Conservation (phyloP, 1,139 yeast species). For the Zygotorulaspora mrakii region DNA sequence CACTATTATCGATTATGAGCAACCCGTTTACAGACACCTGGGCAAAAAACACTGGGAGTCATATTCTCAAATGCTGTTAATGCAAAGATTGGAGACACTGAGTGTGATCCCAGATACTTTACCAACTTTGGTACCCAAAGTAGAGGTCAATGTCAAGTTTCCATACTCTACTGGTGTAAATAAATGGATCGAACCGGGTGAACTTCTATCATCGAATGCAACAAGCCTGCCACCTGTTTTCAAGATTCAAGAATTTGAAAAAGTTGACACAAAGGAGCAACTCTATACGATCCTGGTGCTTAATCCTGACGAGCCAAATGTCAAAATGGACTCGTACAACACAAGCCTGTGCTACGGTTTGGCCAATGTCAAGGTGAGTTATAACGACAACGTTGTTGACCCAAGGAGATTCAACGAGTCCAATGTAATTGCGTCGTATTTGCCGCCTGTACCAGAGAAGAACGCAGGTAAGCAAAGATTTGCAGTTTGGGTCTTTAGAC, state of each 20-base stretch:
- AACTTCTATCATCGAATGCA: conserved; percentile 64
- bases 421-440: conserved; percentile 46
- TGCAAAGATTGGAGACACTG: conserved; percentile 81
- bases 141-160: conserved; percentile 71
- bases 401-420: conserved; percentile 45
- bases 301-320: conserved; percentile 89
- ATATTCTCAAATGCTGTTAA: conserved; percentile 43
- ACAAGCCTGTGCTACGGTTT: conserved; percentile 81
- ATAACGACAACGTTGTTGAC: conserved; percentile 57
- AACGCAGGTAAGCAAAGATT: conserved; percentile 80
- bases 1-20: conserved; percentile 56
- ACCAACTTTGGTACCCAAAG: conserved; percentile 83
- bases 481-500: conserved; percentile 88
- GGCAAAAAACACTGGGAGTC: conserved; percentile 70
- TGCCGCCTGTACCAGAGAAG: conserved; percentile 87
- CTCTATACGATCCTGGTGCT: conserved; percentile 75
- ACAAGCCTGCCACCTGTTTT: conserved; percentile 73
- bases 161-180: conserved; percentile 60
- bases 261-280: conserved; percentile 40
- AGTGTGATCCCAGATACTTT: conserved; percentile 89
- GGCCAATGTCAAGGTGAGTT: conserved; percentile 59
- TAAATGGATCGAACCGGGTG: conserved; percentile 78
- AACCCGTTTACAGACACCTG: conserved; percentile 74
- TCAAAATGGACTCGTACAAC: conserved; percentile 60
- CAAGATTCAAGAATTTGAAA: conserved; percentile 69